Base-by-base conservation (phyloP, 768 basidiomycete genomes). In the Russula vinacea region DNA sequence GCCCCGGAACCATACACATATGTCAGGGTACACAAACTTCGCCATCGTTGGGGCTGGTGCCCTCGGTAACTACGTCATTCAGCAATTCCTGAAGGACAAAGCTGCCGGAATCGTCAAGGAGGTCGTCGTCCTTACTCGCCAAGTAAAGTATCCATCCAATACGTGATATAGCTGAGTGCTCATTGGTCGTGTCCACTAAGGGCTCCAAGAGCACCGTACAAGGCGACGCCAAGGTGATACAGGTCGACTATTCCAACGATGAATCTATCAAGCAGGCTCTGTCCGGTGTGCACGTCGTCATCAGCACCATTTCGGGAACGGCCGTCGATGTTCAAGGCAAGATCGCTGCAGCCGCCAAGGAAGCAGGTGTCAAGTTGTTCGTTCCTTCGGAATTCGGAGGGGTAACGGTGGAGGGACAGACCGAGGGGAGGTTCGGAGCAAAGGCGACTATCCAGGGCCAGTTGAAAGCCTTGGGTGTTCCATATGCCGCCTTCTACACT, bases 1-100 rank as follows among this genome's bases (percentile, higher is more conserved):
- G 13, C 47, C 13, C 19, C 44, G 4, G 17, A 6, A 45, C 5
- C 2, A 2, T 29, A 29, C 40, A 17, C 47, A 24, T 37, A 66
- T 64, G 65, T 63, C 65, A 16, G 60, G 60, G 29, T 66, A 66
- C 55, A 66, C 53, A 33, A 66, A 57, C 50, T 69, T 69, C 24
- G 62, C 67, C 1, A 51, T 69, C 19, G 53, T 64, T 11, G 67
- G 68, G 4, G 68, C 68, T 9, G 67, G 68, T 13, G 58, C 17
- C 10, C 26, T 69, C 40, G 68, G 68, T 10, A 62, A 32, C 16
- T 69, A 51, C 47, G 29, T 69, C 33, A 39, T 69, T 16, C 63
- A 45, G 29, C 63, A 64, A 22, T 50, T 64, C 47, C 40, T 56
- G 53, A 56, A 50, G 39, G 63, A 64, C 17, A 61, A 68, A 35